Percentiles rank a stretch among this genome's conserved stretches.
These are phyloP conservation scores for Giardia duodenalis DNA, from an alignment of 208 protist genomes.

Conservation along the genomic window DNA sequence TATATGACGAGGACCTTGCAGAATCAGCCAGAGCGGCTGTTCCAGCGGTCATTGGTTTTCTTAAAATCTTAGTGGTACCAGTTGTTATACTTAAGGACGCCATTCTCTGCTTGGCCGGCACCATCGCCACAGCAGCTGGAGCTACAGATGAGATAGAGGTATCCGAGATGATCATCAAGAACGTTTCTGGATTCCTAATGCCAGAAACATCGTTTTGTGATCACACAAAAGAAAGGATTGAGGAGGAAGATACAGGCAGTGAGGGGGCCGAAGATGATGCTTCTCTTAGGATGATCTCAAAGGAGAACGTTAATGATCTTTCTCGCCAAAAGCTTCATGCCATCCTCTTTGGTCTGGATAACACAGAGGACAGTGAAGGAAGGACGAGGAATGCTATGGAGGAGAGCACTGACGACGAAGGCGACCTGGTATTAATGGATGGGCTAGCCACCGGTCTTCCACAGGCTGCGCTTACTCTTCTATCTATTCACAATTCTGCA, in stretches of 20 bases:
- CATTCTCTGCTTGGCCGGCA: no score
- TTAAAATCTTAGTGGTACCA: background rate
- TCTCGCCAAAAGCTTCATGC: background rate
- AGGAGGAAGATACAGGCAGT: background rate
- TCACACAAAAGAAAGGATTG: background rate
- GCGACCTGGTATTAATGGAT: background rate
- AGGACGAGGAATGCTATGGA: no score
- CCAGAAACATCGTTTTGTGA: no score
- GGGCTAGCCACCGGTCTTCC: background rate
- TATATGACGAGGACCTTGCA: background rate
- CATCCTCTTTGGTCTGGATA: background rate
- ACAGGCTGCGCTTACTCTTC: background rate
- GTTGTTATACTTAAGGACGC: no score
- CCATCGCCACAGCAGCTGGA: background rate
- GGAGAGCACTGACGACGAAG: no score
- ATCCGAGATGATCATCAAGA: background rate
- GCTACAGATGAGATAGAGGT: background rate
- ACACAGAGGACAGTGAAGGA: background rate
- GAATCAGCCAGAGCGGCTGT: background rate
- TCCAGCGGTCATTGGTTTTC: background rate
- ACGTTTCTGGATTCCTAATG: no score
- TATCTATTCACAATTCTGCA: background rate
- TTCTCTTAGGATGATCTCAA: background rate
- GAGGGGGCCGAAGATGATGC: background rate
- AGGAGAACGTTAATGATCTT: no score